Conservation (phyloP, 352 stramenopile species). For the Phytophthora nicotianae region DNA sequence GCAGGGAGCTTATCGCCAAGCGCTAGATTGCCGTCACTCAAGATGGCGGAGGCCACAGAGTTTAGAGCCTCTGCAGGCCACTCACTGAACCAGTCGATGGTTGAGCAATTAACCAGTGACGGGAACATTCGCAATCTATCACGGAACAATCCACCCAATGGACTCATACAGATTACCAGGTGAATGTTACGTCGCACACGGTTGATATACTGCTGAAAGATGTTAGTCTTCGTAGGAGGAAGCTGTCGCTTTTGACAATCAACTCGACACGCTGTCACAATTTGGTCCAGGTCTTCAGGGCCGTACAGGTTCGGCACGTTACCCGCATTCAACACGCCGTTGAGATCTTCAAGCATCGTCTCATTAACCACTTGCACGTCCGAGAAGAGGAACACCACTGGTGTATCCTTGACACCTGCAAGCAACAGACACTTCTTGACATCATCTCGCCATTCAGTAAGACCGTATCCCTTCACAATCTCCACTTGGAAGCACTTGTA, state of each 20-base stretch:
- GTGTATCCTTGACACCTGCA: conserved; percentile 91
- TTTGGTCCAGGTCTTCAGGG: conserved; percentile 92
- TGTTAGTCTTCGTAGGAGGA: conserved; percentile 93
- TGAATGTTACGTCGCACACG: conserved; percentile 93
- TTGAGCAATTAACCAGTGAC: conserved; percentile 88
- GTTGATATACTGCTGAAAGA: conserved; percentile 94
- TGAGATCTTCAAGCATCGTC: conserved; percentile 96
- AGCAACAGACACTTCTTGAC: conserved; percentile 91
- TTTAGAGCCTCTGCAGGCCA: conserved; percentile 87
- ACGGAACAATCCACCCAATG: conserved; percentile 78
- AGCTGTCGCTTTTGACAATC: conserved; percentile 93
- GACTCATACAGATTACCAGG: conserved; percentile 90
- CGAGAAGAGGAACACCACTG: conserved; percentile 94
- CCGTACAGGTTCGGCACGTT: conserved; percentile 95
- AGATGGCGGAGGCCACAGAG: conserved; percentile 84
- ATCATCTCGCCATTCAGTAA: conserved; percentile 93
- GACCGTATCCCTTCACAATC: conserved; percentile 94
- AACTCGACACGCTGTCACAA: conserved; percentile 89
- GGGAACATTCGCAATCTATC: conserved; percentile 88
- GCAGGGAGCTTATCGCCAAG: conserved; percentile 58
- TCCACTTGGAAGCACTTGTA: conserved; percentile 96
- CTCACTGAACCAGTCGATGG: conserved; percentile 91
- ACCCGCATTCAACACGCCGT: conserved; percentile 94
- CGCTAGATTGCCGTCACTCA: conserved; percentile 78
- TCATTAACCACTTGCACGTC: conserved; percentile 96